Conservation (phyloP, 345 rosid genomes). For the Dipteronia dyeriana region DNA sequence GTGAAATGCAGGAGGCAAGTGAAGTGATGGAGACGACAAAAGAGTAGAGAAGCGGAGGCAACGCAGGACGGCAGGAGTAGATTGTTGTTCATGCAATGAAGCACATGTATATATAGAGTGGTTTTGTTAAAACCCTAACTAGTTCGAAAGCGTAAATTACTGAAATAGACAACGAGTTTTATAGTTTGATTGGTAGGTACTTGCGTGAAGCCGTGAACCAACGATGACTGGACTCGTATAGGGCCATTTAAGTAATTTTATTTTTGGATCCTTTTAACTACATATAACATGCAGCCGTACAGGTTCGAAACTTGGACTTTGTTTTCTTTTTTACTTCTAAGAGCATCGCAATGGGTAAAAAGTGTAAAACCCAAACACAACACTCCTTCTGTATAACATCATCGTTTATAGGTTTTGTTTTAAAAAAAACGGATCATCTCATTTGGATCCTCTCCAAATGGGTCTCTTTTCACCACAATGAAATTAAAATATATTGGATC, state of each 20-base stretch:
- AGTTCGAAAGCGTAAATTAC: neutral
- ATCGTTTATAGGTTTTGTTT: too few relatives aligned
- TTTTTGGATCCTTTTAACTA: neutral
- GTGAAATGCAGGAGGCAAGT: neutral
- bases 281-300: neutral
- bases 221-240: neutral
- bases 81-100: neutral
- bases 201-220: too few relatives aligned
- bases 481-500: too few relatives aligned
- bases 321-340: neutral
- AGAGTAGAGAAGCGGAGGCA: neutral
- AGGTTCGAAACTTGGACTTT: neutral
- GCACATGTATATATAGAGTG: neutral
- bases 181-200: neutral
- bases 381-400: too few relatives aligned
- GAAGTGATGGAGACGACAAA: neutral
- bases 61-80: neutral
- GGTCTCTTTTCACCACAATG: too few relatives aligned
- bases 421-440: too few relatives aligned
- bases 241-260: conserved; percentile 4
- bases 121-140: conserved; percentile 9
- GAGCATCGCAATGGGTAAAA: too few relatives aligned
- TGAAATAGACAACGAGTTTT: neutral
- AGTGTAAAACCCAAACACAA: too few relatives aligned
- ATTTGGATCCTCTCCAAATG: too few relatives aligned